phyloP scores from a whole-genome alignment of 495 filamentous ascomycete species.

The Pyronema domesticum region DNA sequence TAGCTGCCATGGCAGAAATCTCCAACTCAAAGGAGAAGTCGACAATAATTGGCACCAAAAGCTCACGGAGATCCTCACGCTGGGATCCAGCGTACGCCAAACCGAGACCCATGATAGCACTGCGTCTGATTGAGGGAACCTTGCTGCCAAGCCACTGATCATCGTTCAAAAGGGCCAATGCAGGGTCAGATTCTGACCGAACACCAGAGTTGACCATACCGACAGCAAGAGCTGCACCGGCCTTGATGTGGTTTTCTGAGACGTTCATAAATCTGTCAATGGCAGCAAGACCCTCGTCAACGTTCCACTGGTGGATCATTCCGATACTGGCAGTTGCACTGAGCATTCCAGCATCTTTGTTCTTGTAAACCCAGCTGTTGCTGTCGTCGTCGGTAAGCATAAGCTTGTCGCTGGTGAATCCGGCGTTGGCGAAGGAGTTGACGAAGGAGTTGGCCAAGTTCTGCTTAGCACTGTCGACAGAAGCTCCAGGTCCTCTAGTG shows the following conservation, averaged over 20 bases:
- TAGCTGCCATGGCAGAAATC: conserved; percentile 85
- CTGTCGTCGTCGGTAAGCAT: conserved; percentile 74
- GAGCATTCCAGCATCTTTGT: conserved; percentile 71
- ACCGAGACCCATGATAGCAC: conserved; percentile 87
- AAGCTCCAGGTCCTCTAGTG: conserved; percentile 66
- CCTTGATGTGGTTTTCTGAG: conserved; percentile 67
- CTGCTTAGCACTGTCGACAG: conserved; percentile 85
- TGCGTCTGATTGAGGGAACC: conserved; percentile 53
- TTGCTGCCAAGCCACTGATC: conserved; percentile 58
- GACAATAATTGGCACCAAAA: conserved; percentile 67
- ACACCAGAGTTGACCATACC: conserved; percentile 91
- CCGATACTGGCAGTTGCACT: conserved; percentile 87
- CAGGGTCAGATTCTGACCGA: conserved; percentile 67
- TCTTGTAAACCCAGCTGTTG: conserved; percentile 95
- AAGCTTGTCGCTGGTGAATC: conserved; percentile 90
- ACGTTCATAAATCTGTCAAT: conserved; percentile 85
- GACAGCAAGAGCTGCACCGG: conserved; percentile 72
- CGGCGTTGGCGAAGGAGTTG: conserved; percentile 89
- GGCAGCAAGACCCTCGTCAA: conserved; percentile 71
- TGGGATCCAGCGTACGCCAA: conserved; percentile 85
- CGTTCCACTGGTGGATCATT: conserved; percentile 77
- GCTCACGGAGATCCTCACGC: conserved; percentile 61
- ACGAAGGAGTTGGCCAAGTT: conserved; percentile 94
- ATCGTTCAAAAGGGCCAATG: conserved; percentile 67
- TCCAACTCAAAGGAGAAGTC: conserved; percentile 79